phyloP scores from a whole-genome alignment of 176 grass and related monocot species.

The Poa pratensis region DNA sequence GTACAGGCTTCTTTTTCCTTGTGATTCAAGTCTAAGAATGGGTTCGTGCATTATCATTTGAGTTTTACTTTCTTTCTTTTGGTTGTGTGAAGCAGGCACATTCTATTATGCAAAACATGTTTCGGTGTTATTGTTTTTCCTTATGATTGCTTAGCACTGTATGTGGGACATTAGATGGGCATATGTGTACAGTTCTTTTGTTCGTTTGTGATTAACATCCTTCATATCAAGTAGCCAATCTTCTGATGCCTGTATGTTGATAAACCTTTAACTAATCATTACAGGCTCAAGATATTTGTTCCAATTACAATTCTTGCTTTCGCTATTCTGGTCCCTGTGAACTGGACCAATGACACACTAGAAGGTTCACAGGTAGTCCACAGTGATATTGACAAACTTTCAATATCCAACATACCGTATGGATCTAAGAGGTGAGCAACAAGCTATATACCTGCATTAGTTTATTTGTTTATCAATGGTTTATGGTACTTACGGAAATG shows the following conservation, averaged over 20 bases:
- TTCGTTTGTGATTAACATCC: neutral
- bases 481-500: neutral
- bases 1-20: neutral
- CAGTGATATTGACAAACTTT: conserved; percentile 80
- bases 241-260: conserved; percentile 33
- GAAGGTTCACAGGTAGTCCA: conserved; percentile 43
- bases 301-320: conserved; percentile 86
- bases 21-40: neutral
- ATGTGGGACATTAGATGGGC: neutral
- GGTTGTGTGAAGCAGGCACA: neutral
- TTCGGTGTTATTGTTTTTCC: neutral
- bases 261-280: neutral
- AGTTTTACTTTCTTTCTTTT: neutral
- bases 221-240: neutral
- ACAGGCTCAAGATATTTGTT: conserved; percentile 95
- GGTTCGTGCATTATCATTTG: neutral
- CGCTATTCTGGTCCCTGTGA: conserved; percentile 78
- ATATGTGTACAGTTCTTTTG: neutral
- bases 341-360: conserved; percentile 81
- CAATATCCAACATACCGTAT: conserved; percentile 87
- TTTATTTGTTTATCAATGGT: neutral
- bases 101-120: neutral
- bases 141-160: neutral
- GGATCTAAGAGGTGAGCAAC: conserved; percentile 73
- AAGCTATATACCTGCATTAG: neutral